Evolutionary conservation across 306 rosid species (phyloP).

Genomic region (Glycyrrhiza uralensis): DNA sequence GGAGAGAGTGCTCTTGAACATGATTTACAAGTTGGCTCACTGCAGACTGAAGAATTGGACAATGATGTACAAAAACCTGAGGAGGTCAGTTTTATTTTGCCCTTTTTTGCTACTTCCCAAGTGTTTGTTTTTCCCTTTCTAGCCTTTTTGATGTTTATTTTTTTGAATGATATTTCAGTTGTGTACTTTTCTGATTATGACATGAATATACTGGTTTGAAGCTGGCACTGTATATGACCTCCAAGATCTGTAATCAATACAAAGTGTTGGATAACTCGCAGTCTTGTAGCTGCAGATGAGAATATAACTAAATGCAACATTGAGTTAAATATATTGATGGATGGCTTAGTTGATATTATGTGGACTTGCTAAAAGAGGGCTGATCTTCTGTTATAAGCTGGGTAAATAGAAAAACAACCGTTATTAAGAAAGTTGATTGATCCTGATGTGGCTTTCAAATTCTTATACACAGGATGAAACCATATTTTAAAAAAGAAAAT

Average conservation of each 20-base stretch:
- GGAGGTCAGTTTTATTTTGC: constrained; percentile 44
- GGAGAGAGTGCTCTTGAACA: constrained; percentile 46
- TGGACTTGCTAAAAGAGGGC: not conserved
- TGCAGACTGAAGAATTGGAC: constrained; percentile 47
- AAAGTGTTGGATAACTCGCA: constrained; percentile 1
- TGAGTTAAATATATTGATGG: not conserved
- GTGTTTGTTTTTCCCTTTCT: constrained; percentile 11
- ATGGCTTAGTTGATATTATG: not conserved
- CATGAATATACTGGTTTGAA: not conserved
- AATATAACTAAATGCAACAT: not conserved
- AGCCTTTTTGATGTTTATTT: constrained; percentile 2
- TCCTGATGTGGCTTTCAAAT: not conserved
- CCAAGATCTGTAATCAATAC: not conserved
- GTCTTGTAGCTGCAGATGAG: not conserved
- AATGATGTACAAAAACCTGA: constrained; percentile 29
- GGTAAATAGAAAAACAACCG: not conserved
- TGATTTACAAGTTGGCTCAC: constrained; percentile 41
- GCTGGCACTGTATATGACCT: not conserved
- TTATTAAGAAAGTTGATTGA: not conserved
- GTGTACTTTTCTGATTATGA: not conserved
- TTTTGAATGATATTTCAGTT: not conserved
- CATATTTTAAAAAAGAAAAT: no score
- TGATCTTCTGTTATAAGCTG: not conserved
- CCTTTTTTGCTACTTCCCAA: not conserved
- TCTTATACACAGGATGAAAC: no score